Evolutionary conservation across 331 rosid species (phyloP), one percentile per base, ranked within the genome.

Genomic region (Quercus phellos): DNA sequence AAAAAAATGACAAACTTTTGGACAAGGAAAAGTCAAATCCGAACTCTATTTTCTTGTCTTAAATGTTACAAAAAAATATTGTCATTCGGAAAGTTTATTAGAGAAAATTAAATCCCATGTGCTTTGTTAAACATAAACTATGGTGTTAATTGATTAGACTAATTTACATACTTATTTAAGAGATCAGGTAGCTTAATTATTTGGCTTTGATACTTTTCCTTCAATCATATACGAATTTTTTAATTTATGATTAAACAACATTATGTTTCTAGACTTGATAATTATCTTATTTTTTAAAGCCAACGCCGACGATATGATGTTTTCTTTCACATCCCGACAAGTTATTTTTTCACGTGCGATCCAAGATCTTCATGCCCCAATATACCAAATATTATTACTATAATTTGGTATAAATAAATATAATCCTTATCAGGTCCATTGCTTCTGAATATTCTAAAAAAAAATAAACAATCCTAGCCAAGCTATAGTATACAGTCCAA

Each of bases 311-410:
- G 63, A 53, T 59, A 55, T 29, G 21, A 55, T 63, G 82, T 55
- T 66, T 56, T 59, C 70, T 68, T 75, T 76, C 73, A 43, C n/a
- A 46, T 73, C 13, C 80, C 60, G 81, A 73, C 73, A 78, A 76
- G 22, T 29, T 77, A 60, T 66, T 3, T 69, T 82, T 82, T 78
- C 86, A 80, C 74, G 83, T 82, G 78, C 55, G 50, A 84, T 76
- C 51, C 32, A 83, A 74, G 70, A 81, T 59, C 81, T 74, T 67
- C 73, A 50, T 56, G 63, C 54, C 53, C 55, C 68, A 16, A 24
- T 22, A 21, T 11, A 38, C 46, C 46, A 38, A 38, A 38, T 51
- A 7, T 14, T 22, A 24, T 16, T 46, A 43, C 2, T 51, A 12
- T 60, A 9, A 26, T 43, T 50, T 18, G 22, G 32, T 13, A 29